Percentiles rank a stretch among this genome's conserved stretches.
phyloP scores from a whole-genome alignment of 1,284 basidiomycete genomes.

The Boletellus deceptivus region DNA sequence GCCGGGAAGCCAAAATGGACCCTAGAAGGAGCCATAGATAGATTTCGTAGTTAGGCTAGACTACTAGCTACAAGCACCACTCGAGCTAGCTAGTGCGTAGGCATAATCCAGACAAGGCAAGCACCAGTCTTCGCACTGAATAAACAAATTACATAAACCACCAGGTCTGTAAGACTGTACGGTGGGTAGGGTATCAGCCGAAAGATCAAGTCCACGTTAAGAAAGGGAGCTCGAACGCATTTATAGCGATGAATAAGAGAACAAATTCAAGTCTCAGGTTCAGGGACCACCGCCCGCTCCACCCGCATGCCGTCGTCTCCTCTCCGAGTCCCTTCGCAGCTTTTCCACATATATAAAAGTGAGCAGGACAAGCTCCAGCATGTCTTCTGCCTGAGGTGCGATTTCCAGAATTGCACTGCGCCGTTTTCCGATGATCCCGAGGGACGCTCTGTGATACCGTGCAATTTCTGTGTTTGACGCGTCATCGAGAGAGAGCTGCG shows the following conservation, averaged over 20 bases:
- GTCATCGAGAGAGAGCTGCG: conserved; percentile 26
- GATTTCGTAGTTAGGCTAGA: too few species aligned
- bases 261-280: not conserved
- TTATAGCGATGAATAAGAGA: too few species aligned
- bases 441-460: conserved; percentile 25
- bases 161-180: not conserved
- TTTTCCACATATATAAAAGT: conserved; percentile 42
- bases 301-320: conserved; percentile 1
- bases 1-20: too few species aligned
- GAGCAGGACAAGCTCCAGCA: conserved; percentile 37
- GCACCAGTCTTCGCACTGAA: too few species aligned
- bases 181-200: not conserved
- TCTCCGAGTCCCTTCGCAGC: conserved; percentile 29
- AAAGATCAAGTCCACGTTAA: not conserved
- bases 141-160: too few species aligned
- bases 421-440: conserved; percentile 22
- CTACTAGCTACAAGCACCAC: too few species aligned
- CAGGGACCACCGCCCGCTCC: conserved; percentile 20
- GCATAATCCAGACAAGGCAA: too few species aligned
- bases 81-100: too few species aligned
- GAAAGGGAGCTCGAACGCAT: too few species aligned
- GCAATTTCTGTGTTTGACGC: conserved; percentile 25
- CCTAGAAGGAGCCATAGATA: too few species aligned
- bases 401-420: conserved; percentile 36
- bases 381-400: conserved; percentile 32